Evolutionary conservation across 129 eudicot genomes (phyloP), one percentile per base, ranked within the genome.

Genomic region (Helianthus tuberosus): DNA sequence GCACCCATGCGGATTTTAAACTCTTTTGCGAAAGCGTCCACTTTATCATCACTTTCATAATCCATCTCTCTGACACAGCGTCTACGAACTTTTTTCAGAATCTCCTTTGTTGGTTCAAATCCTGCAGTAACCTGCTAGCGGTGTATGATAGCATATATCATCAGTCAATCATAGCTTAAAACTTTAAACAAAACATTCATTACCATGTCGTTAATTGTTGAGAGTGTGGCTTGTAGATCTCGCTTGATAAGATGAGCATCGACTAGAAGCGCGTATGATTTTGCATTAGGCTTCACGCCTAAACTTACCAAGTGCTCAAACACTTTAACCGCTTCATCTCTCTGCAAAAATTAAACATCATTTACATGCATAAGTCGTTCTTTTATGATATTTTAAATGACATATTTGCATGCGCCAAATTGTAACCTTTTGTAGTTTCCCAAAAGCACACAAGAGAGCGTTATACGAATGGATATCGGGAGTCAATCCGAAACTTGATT

Each of bases 401-500:
- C 65, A 29, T 51, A 51, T 29, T 5, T 60, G 66, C 16, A 50
- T 32, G 53, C 63, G 43, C 75, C 38, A 3, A 9, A n/a, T 5
- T 35, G 38, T 77, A 80, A 91, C 99, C 97, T 91, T 85, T 35
- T 82, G 77, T 62, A 82, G 85, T 80, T 89, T 95, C 64, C 89
- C 97, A 82, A 86, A 87, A 14, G 96, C 96, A 82, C 70, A 85
- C 41, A 95, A 81, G 55, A 91, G 80, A 65, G 89, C 87, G 80
- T 95, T 95, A 79, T 91, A 89, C 23, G 99, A 95, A 82, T 95
- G 93, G 59, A 91, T 77, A 64, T 95, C 77, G 16, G 96, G 99
- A 62, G 88, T 86, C 81, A 91, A 77, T 15, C 94, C 99, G 77
- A 95, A 91, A 12, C 61, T 71, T 54, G 93, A 58, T 50, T 81